phyloP scores from a whole-genome alignment of 148 eudicot genomes.

The Persicaria maculosa region DNA sequence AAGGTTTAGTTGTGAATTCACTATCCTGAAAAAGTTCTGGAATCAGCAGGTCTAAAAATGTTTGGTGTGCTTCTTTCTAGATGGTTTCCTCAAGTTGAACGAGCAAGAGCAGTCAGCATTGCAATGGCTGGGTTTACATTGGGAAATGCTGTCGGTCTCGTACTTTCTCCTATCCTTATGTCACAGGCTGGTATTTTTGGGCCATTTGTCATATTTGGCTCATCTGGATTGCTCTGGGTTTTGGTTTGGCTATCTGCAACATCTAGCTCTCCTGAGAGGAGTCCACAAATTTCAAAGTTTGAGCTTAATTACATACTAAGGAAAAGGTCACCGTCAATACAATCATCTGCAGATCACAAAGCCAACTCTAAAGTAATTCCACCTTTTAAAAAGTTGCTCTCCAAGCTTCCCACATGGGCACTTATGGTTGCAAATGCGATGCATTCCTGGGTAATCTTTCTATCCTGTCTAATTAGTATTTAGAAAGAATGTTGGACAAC shows the following conservation, averaged over 20 bases:
- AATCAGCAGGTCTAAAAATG: neutral
- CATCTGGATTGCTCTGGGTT: slow-evolving; percentile 87
- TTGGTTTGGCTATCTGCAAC: slow-evolving; percentile 91
- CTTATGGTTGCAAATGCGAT: slow-evolving; percentile 85
- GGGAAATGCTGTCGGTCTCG: slow-evolving; percentile 86
- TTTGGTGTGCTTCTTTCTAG: slow-evolving; percentile 30
- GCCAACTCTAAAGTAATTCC: slow-evolving; percentile 45
- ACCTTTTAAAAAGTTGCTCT: slow-evolving; percentile 67
- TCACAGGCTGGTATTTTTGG: slow-evolving; percentile 80
- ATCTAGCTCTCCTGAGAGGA: slow-evolving; percentile 73
- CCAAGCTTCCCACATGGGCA: slow-evolving; percentile 85
- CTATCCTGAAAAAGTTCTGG: neutral
- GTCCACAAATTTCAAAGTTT: slow-evolving; percentile 59
- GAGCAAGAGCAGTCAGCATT: slow-evolving; percentile 87
- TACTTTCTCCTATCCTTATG: slow-evolving; percentile 90
- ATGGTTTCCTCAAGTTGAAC: slow-evolving; percentile 86
- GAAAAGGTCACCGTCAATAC: slow-evolving; percentile 22
- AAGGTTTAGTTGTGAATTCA: slow-evolving; percentile 6
- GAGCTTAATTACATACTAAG: slow-evolving; percentile 69
- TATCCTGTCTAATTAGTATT: neutral
- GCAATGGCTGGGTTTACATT: slow-evolving; percentile 98
- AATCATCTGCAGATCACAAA: slow-evolving; percentile 26
- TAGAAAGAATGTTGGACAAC: neutral
- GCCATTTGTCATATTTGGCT: slow-evolving; percentile 90
- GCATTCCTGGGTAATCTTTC: slow-evolving; percentile 82